Base-by-base conservation (phyloP, 768 basidiomycete species). In the Boletus eberwhitei region DNA sequence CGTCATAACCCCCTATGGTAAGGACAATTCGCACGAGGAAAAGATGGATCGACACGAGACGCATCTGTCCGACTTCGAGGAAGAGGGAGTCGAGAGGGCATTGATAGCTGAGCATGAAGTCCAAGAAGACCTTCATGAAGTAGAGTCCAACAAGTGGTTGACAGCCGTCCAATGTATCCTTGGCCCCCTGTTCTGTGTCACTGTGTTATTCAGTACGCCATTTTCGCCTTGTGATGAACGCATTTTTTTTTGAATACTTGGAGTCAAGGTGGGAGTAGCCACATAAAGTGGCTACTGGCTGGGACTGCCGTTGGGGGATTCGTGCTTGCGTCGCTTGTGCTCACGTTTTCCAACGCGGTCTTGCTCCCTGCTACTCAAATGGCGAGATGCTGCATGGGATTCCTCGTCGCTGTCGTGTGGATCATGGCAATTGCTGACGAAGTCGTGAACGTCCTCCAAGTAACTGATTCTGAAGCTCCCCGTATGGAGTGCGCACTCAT, bases 381-480 rank as follows among this genome's bases (percentile, higher is more conserved):
- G 72, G 77, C 81, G 11, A 80, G 94, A 11, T 96, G 93, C 65
- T 87, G 85, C 22, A 86, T 95, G 79, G 96, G 97, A 0, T 99
- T 99, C 73, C 68, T 86, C 21, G 87, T 96, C 26, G 80, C 93
- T 3, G 83, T 98, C 57, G 86, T 98, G 8, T 99, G 97, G 96
- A 98, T 99, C 62, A 95, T 98, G 85, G 93, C 90, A 7, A 94
- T 98, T 45, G 94, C 95, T 1, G 94, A 97, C 67, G 95, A 98
- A 68, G 93, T 96, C 2, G 93, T 98, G 31, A 81, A 88, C 45
- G 86, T 98, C 12, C 79, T 98, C 11, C 86, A 88, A 76, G 95
- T 95, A 53, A 80, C 60, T 5, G 2, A 41, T 37, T 37, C 22
- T 3, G 17, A 29, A 21, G 0, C 13, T 17, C 5, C 9, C 6